Base-by-base conservation (phyloP, 805 yeast genomes). In the Barnettozyma botsteinii region DNA sequence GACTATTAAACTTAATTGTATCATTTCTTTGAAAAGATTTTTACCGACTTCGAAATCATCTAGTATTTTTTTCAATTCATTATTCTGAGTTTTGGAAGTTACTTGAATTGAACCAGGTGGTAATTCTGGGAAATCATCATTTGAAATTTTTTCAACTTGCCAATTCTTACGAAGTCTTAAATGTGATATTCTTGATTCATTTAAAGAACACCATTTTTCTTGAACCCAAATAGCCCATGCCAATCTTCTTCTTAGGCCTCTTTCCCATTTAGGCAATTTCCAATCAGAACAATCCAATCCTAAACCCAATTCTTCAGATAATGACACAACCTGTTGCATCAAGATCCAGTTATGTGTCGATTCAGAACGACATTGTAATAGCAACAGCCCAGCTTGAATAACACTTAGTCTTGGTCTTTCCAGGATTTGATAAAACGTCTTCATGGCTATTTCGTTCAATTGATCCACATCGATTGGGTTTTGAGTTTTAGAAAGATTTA, bases 201-300 rank as follows among this genome's bases (percentile, higher is more conserved):
- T 76, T 35, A 89, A 63, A 2, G 95, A 69, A 9, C 82, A 71
- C 98, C 98, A 91, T 57, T 89, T 87, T 55, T 88, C 96, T 59
- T 88, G 95, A 37, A 84, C 68, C 69, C 78, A 91, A 2, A 88
- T 93, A 0, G 97, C 97, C 98, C 98, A 91, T 1, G 97, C 95
- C 35, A 91, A 63, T 43, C 98, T 69, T 51, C 86, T 75, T 38
- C 98, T 70, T 35, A 91, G 64, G 6, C 95, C 94, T 37, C 95
- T 70, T 56, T 91, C 98, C 98, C 98, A 93, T 51, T 82, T 81
- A 0, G 98, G 98, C 26, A 91, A 64, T 53, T 84, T 80, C 98
- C 98, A 91, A 48, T 73, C 75, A 42, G 82, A 79, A 53, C 97
- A 89, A 55, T 89, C 91, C n/a, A 86, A 68, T 0, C 96, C 95